Conservation (phyloP, 1,139 yeast species). For the Pneumocystis carinii region DNA sequence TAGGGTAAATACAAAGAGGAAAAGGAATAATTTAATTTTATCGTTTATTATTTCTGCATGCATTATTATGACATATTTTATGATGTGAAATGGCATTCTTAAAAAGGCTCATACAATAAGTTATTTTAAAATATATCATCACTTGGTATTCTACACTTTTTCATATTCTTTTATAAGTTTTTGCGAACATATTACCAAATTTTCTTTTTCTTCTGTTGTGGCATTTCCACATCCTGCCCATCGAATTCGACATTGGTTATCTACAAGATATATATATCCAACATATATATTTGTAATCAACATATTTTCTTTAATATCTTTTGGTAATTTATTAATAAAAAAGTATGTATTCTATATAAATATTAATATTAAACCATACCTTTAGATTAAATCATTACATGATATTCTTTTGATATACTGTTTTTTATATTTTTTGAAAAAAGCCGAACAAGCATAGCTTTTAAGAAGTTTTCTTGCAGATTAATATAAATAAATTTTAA, state of each 20-base stretch:
- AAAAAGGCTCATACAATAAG: neutral
- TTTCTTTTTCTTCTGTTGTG: slow-evolving; percentile 36
- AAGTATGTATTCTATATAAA: slow-evolving; percentile 34
- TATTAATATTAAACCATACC: neutral
- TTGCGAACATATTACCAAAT: neutral
- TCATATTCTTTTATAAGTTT: neutral
- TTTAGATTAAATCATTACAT: slow-evolving; percentile 14
- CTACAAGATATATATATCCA: slow-evolving; percentile 73
- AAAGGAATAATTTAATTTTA: slow-evolving; percentile 74
- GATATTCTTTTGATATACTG: slow-evolving; percentile 34
- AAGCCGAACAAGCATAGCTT: slow-evolving; percentile 46
- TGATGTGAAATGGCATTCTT: slow-evolving; percentile 22
- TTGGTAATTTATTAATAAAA: slow-evolving; percentile 46
- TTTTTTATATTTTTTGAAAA: slow-evolving; percentile 30
- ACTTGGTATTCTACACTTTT: neutral
- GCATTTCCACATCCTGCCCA: slow-evolving; percentile 91
- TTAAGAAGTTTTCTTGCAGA: slow-evolving; percentile 55
- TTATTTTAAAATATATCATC: neutral
- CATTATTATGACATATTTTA: slow-evolving; percentile 51
- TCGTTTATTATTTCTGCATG: slow-evolving; percentile 62
- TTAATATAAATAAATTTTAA: slow-evolving; percentile 55
- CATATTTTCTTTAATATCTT: slow-evolving; percentile 43
- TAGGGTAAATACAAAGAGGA: slow-evolving; percentile 75
- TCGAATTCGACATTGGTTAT: slow-evolving; percentile 55
- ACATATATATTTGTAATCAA: slow-evolving; percentile 62